phyloP scores from a whole-genome alignment of 768 basidiomycete species.

The Kwoniella pini region DNA sequence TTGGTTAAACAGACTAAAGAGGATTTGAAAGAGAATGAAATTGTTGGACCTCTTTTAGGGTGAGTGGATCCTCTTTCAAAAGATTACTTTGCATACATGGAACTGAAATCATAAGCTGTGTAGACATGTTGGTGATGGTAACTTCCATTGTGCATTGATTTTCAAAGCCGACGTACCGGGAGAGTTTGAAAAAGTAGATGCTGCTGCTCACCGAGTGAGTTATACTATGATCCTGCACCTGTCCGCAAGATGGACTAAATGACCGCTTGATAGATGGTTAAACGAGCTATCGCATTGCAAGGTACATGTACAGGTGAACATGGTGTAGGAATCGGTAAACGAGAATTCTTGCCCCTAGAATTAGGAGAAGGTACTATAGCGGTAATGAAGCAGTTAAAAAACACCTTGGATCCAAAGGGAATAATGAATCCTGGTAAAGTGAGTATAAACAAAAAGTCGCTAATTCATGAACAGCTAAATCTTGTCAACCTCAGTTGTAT shows the following conservation, averaged over 20 bases:
- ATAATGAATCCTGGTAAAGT: constrained; percentile 83
- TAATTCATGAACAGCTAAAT: no score
- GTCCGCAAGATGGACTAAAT: neutral
- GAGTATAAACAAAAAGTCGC: no score
- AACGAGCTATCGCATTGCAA: constrained; percentile 54
- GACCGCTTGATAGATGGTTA: constrained; percentile 38
- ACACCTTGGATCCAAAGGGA: constrained; percentile 67
- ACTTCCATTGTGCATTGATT: constrained; percentile 54
- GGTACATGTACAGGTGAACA: constrained; percentile 64
- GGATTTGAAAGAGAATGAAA: constrained; percentile 64
- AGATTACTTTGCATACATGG: no score
- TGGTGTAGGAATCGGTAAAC: constrained; percentile 82
- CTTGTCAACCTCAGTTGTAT: no score
- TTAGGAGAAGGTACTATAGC: constrained; percentile 76
- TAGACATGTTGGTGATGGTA: constrained; percentile 54
- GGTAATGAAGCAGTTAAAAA: constrained; percentile 79
- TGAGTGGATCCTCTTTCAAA: constrained; percentile 17
- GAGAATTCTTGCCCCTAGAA: constrained; percentile 70
- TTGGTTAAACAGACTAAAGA: constrained; percentile 69
- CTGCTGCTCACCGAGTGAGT: constrained; percentile 42
- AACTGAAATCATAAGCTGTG: neutral
- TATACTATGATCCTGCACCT: neutral
- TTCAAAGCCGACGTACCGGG: constrained; percentile 31
- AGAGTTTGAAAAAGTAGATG: constrained; percentile 44
- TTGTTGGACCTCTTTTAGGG: constrained; percentile 58